Base-by-base conservation (phyloP, 345 rosid species). In the Lagerstroemia speciosa region DNA sequence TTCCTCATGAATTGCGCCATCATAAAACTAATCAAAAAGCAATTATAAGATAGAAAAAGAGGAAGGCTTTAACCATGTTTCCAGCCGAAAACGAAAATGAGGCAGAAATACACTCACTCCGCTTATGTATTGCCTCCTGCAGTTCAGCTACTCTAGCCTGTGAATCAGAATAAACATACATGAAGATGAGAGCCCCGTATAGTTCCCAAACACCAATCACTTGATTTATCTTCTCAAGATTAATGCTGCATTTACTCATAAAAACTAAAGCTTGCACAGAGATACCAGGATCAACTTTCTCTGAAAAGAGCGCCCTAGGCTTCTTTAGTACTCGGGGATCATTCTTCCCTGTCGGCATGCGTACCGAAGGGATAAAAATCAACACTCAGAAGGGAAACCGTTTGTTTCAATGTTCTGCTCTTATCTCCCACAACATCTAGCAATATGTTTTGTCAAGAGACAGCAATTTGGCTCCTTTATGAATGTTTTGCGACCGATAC, bases 101-200 rank as follows among this genome's bases (percentile, higher is more conserved):
- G 2, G 14, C 12, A 58, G 52, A 40, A 40, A 36, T n/a, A n/a
- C 27, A 81, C 86, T 77, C 77, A 89, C 99, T 88, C 83, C 90
- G 72, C 77, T 82, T 81, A 64, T 91, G 83, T 81, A 94, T 89
- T 64, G 91, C 93, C 71, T 89, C 92, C 81, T 91, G 97, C 82
- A 91, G 84, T 84, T 91, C 96, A 79, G 86, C 85, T 69, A 94
- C 97, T 6, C 88, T 91, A 50, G 97, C 98, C 99, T 94, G 72
- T 65, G 70, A 60, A 71, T 64, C 29, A 45, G 52, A 45, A 77
- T 29, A 66, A 9, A 8, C 38, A n/a, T 19, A 22, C 31, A 65
- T n/a, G n/a, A 19, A 45, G 34, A 43, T 65, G 32, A n/a, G 29
- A 40, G 5, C 27, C 48, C 30, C 20, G 34, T 26, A 11, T n/a